phyloP scores from a whole-genome alignment of 345 rosid genomes.

The Aquilaria sinensis region DNA sequence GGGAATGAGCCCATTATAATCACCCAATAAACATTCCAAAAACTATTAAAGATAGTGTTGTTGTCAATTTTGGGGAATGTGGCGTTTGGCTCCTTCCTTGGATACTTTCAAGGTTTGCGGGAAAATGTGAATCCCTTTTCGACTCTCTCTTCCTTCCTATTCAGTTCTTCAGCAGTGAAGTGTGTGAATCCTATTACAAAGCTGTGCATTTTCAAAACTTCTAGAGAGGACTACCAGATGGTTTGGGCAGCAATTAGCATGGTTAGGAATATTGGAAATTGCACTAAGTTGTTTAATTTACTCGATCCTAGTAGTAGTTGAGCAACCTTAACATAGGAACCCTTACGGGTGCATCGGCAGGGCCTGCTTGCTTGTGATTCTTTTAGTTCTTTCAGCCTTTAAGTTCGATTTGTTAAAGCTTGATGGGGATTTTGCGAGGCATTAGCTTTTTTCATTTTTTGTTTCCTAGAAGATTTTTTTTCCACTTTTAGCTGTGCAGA shows the following conservation, averaged over 20 bases:
- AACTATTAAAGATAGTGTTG: conserved; percentile 62
- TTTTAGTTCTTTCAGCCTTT: too few species aligned
- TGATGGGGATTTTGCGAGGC: too few species aligned
- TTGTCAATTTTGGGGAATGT: conserved; percentile 69
- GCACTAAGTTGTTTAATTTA: conserved; percentile 59
- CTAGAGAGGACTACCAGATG: conserved; percentile 64
- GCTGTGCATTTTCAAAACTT: conserved; percentile 59
- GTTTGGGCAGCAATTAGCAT: conserved; percentile 76
- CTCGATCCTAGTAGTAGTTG: conserved; percentile 61
- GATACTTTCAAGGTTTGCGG: conserved; percentile 48
- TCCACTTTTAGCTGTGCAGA: too few species aligned
- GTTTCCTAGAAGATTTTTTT: too few species aligned
- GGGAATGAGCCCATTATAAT: conserved; percentile 56
- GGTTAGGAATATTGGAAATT: conserved; percentile 58
- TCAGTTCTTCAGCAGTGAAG: conserved; percentile 35
- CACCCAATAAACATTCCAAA: conserved; percentile 52
- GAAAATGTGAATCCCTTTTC: too few species aligned
- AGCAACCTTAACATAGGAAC: not conserved
- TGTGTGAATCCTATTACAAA: conserved; percentile 74
- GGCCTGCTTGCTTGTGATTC: too few species aligned
- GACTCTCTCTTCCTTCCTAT: not conserved
- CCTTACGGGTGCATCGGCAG: not conserved
- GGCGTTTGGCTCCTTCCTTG: conserved; percentile 59
- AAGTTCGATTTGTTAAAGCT: too few species aligned
- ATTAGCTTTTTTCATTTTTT: too few species aligned